These are phyloP conservation scores for Hyaloscypha bicolor DNA, from an alignment of 495 filamentous ascomycete genomes.

Conservation along the genomic window DNA sequence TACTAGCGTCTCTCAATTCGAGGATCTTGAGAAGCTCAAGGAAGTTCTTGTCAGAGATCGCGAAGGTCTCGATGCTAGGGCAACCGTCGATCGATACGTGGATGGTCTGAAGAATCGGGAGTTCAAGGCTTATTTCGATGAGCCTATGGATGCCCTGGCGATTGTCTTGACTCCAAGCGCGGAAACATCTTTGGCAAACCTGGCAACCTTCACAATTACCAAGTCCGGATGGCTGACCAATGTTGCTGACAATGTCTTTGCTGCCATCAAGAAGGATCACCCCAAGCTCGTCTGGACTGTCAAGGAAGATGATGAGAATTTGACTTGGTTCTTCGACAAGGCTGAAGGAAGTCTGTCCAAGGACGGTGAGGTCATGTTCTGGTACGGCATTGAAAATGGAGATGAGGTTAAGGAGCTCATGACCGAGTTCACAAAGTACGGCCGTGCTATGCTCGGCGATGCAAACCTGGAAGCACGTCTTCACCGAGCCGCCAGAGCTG, in stretches of 20 bases:
- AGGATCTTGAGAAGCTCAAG: conserved; percentile 75
- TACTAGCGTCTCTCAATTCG: conserved; percentile 74
- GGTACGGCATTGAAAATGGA: conserved; percentile 88
- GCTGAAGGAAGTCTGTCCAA: conserved; percentile 87
- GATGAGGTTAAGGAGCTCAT: conserved; percentile 86
- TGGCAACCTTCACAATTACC: conserved; percentile 93
- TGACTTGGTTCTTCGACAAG: conserved; percentile 99
- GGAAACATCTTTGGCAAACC: conserved; percentile 61
- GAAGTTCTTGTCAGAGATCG: conserved; percentile 83
- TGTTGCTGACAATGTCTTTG: conserved; percentile 96
- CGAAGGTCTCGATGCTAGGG: conserved; percentile 79
- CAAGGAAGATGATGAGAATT: conserved; percentile 93
- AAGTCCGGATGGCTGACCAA: conserved; percentile 96
- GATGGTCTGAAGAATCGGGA: conserved; percentile 72
- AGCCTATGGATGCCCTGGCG: conserved; percentile 94
- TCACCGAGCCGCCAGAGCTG: conserved; percentile 72
- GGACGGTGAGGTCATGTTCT: conserved; percentile 91
- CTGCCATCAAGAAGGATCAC: conserved; percentile 88
- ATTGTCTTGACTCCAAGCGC: conserved; percentile 77
- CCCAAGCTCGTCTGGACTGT: conserved; percentile 96
- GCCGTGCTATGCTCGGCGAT: conserved; percentile 86
- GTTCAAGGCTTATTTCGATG: conserved; percentile 95
- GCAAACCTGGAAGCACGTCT: conserved; percentile 86
- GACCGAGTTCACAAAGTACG: conserved; percentile 81
- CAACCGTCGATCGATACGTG: conserved; percentile 85